A percentile compares a stretch with the other conserved stretches of the same genome.
Evolutionary conservation across 331 rosid genomes (phyloP).

Genomic region (Erythrophleum ivorense): DNA sequence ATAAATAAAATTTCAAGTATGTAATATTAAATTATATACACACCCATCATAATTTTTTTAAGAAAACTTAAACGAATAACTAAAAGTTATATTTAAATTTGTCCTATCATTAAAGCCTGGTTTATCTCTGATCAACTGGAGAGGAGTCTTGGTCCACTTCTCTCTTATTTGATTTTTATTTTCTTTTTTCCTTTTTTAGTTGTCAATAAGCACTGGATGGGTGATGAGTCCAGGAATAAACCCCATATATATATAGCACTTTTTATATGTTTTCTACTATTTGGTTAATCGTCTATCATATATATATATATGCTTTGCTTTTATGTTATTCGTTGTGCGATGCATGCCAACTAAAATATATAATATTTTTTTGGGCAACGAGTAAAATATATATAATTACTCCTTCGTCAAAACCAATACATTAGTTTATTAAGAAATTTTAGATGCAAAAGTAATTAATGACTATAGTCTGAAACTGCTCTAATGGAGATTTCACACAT

Average conservation of each 20-base stretch:
- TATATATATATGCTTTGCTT: neutral
- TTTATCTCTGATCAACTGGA: too few relatives aligned
- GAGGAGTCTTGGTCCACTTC: neutral
- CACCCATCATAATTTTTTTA: too few relatives aligned
- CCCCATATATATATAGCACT: neutral
- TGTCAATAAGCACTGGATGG: neutral
- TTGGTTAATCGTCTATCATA: too few relatives aligned
- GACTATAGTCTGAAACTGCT: slow-evolving; percentile 6
- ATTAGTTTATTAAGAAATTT: slow-evolving; percentile 1
- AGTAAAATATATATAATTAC: neutral
- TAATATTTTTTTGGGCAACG: too few relatives aligned
- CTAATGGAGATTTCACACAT: slow-evolving; percentile 14
- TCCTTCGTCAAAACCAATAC: slow-evolving; percentile 21
- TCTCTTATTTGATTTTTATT: neutral
- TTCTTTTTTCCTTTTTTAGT: neutral
- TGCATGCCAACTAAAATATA: neutral
- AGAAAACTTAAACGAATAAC: too few relatives aligned
- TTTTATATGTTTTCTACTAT: too few relatives aligned
- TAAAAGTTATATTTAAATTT: too few relatives aligned
- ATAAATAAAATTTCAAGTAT: too few relatives aligned
- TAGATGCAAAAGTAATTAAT: slow-evolving; percentile 24
- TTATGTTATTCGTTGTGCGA: neutral
- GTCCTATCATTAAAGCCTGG: too few relatives aligned
- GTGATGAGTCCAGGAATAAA: neutral
- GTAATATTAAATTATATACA: too few relatives aligned